Evolutionary conservation across 306 rosid genomes (phyloP).

Genomic region (Lathyrus tuberosus): DNA sequence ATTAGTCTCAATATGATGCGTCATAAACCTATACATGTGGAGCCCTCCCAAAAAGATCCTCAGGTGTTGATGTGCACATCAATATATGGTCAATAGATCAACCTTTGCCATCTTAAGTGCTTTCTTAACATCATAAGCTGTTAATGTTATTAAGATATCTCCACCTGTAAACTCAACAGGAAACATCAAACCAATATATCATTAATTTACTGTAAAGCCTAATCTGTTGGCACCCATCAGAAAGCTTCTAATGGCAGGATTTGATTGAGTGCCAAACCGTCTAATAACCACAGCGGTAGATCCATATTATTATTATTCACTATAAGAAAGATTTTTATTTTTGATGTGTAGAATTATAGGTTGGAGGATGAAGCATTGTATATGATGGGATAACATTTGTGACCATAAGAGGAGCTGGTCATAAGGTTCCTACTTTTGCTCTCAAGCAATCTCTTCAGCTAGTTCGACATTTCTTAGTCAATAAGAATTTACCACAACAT

Average conservation of each 20-base stretch:
- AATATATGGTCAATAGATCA: conserved; percentile 80
- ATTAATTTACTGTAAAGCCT: too few species aligned
- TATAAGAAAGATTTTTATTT: neutral
- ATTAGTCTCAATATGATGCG: conserved; percentile 28
- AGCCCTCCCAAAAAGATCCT: conserved; percentile 91
- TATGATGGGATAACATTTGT: conserved; percentile 50
- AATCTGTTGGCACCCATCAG: too few species aligned
- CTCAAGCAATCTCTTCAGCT: conserved; percentile 58
- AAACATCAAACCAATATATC: too few species aligned
- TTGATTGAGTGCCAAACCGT: too few species aligned
- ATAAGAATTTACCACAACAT: conserved; percentile 47
- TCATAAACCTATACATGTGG: conserved; percentile 69
- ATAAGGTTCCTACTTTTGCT: conserved; percentile 56
- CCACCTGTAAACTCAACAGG: too few species aligned
- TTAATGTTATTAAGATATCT: too few species aligned
- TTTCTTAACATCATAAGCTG: too few species aligned
- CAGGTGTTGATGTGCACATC: conserved; percentile 95
- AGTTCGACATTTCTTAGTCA: conserved; percentile 43
- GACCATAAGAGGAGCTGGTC: conserved; percentile 64
- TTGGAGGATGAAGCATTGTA: conserved; percentile 50
- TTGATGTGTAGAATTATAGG: conserved; percentile 30
- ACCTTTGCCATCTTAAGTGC: conserved; percentile 95
- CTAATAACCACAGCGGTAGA: too few species aligned
- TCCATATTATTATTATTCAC: too few species aligned
- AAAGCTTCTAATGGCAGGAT: too few species aligned